Conservation (phyloP, 768 basidiomycete species). For the Pisolithus tinctorius region DNA sequence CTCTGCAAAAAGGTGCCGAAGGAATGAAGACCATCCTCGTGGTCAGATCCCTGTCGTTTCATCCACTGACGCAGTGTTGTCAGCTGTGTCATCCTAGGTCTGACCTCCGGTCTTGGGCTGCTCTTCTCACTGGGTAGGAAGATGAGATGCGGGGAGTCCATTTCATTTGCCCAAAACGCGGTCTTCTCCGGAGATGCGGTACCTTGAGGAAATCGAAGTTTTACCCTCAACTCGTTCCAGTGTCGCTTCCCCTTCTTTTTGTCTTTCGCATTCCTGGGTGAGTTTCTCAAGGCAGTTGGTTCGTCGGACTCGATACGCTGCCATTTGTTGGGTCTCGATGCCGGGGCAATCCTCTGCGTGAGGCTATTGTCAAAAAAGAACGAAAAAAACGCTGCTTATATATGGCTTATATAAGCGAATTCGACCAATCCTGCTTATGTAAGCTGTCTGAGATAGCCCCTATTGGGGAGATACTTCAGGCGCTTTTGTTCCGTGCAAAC, state of each 20-base stretch:
- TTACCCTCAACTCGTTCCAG: conserved; percentile 20
- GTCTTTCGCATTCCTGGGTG: conserved; percentile 10
- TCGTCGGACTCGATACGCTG: conserved; percentile 37
- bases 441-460: too few relatives aligned
- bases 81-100: conserved; percentile 12
- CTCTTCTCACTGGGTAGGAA: not conserved
- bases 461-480: too few relatives aligned
- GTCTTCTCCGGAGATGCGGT: conserved; percentile 64
- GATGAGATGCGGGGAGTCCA: conserved; percentile 22
- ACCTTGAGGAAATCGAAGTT: conserved; percentile 58
- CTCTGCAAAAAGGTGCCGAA: conserved; percentile 88
- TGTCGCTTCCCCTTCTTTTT: conserved; percentile 13
- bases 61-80: conserved; percentile 61
- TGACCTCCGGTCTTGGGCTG: not conserved
- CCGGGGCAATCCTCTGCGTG: conserved; percentile 65
- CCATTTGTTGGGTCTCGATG: conserved; percentile 64
- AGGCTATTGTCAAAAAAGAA: conserved; percentile 1
- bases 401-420: too few relatives aligned
- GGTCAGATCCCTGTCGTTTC: conserved; percentile 40
- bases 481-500: too few relatives aligned
- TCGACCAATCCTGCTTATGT: conserved; percentile 48
- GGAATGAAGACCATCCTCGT: conserved; percentile 64
- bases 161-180: conserved; percentile 58
- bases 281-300: not conserved
- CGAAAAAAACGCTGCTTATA: not conserved